phyloP scores from a whole-genome alignment of 306 rosid species.

The Oemleria cerasiformis region DNA sequence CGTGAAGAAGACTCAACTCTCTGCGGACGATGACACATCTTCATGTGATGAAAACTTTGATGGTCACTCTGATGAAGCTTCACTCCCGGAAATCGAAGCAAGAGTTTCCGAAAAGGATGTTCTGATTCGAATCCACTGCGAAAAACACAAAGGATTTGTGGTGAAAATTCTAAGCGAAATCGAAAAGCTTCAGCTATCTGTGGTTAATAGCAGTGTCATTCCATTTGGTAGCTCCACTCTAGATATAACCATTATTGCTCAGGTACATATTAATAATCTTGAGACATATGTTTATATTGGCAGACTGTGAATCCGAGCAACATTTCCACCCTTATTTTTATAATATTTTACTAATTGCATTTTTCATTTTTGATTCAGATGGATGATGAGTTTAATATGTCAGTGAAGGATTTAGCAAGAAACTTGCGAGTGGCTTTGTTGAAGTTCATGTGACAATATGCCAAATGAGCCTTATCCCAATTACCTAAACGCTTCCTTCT shows the following conservation, averaged over 20 bases:
- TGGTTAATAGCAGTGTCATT: slow-evolving; percentile 37
- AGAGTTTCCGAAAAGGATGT: slow-evolving; percentile 57
- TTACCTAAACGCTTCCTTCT: not conserved
- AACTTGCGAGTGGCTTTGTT: slow-evolving; percentile 34
- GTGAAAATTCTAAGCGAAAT: slow-evolving; percentile 45
- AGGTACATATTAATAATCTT: slow-evolving; percentile 37
- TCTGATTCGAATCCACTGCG: slow-evolving; percentile 55
- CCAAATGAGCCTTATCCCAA: not conserved
- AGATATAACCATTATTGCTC: slow-evolving; percentile 56
- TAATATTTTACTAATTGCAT: too few relatives aligned
- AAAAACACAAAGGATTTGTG: slow-evolving; percentile 45
- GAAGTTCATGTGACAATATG: slow-evolving; percentile 29
- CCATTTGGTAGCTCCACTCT: slow-evolving; percentile 48
- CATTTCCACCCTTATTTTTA: too few relatives aligned
- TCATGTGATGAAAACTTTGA: slow-evolving; percentile 48
- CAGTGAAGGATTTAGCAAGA: slow-evolving; percentile 42
- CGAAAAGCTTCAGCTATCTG: slow-evolving; percentile 43
- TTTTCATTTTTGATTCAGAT: slow-evolving; percentile 35
- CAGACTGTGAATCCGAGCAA: not conserved
- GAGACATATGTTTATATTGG: not conserved
- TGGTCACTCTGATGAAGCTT: slow-evolving; percentile 8
- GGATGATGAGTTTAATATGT: slow-evolving; percentile 45
- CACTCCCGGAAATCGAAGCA: slow-evolving; percentile 53
- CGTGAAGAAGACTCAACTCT: slow-evolving; percentile 35
- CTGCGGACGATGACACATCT: slow-evolving; percentile 40